Base-by-base conservation (phyloP, 805 yeast genomes). In the Candida khao-thaluensis region DNA sequence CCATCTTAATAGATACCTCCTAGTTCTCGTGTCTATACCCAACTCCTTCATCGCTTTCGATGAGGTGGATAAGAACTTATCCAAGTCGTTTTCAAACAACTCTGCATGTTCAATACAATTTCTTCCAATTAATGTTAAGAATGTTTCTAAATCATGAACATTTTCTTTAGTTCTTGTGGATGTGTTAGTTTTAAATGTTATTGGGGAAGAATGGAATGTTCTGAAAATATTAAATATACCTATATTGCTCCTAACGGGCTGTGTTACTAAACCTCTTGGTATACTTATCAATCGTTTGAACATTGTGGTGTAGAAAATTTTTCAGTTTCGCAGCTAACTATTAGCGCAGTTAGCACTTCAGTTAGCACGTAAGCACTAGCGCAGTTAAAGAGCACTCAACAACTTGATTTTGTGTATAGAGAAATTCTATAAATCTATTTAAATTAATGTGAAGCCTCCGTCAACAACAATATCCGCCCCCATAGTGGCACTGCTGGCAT, bases 41-140 rank as follows among this genome's bases (percentile, higher is more conserved):
- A 79, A 72, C 35, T 76, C 79, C 58, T 86, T 88, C 76, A 91
- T 64, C 16, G 68, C 64, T 37, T 58, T 52, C 3, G 87, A 72
- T 16, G 72, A 54, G 45, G 81, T 70, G 20, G 58, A 59, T 64
- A 87, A 81, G 42, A 91, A 74, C 48, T 76, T 72, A 8, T 77
- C 71, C 49, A 84, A 74, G 49, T 71, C 73, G 17, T 59, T 59
- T 48, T 81, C 93, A 47, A 88, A 82, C 7, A 70, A 55, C 30
- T 82, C 95, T 4, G 69, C 64, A 50, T 81, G 81, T 56, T 89
- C 95, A 17, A 64, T 50, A 47, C 81, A 68, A 43, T 78, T 75
- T 47, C 96, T 79, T 2, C 98, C 98, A 41, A 91, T 88, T 51
- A 73, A 76, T n/a, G 59, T 64, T 39, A 91, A 71, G 54, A 91